Base-by-base conservation (phyloP, 1,139 yeast genomes). In the Yamadazyma diddensiae region DNA sequence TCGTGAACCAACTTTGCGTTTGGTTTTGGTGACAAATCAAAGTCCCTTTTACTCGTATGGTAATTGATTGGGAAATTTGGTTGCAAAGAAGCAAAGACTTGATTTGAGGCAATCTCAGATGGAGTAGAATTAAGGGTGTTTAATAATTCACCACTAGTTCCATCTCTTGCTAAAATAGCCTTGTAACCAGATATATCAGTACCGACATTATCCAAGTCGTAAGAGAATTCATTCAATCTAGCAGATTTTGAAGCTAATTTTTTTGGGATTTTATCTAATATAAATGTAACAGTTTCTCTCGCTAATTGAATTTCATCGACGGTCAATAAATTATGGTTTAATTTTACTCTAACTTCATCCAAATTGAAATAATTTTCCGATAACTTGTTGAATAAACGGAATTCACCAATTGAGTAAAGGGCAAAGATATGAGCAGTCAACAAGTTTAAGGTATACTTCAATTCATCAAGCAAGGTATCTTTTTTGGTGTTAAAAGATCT, bases 121-220 rank as follows among this genome's bases (percentile, higher is more conserved):
- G 92, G 81, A 24, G 65, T 42, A 1, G 62, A 43, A 28, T 42
- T 54, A 10, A 61, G 55, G 37, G 56, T 65, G 19, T 77, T 59
- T 45, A 79, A 71, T 33, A 86, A 62, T 37, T 78, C 79, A 31
- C 94, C 95, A 12, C 82, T 62, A 15, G 56, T 45, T 6, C 74
- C 62, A 46, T 80, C 78, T 60, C 92, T 73, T 1, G 87, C 72
- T 43, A 81, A 62, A 26, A 82, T 70, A 1, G 90, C 77, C 50
- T 82, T 84, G 50, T 83, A 82, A 16, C 92, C 95, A 12, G 85
- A 75, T 24, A 82, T 74, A 53, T 86, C 95, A 33, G 79, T 62
- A 37, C 61, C 50, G 24, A 52, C 48, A 43, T 65, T 59, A 41
- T 65, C 73, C 45, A 65, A 64, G 46, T 65, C 74, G 41, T 62